Conservation (phyloP, 768 basidiomycete genomes). For the Podaxis mareebaensis region DNA sequence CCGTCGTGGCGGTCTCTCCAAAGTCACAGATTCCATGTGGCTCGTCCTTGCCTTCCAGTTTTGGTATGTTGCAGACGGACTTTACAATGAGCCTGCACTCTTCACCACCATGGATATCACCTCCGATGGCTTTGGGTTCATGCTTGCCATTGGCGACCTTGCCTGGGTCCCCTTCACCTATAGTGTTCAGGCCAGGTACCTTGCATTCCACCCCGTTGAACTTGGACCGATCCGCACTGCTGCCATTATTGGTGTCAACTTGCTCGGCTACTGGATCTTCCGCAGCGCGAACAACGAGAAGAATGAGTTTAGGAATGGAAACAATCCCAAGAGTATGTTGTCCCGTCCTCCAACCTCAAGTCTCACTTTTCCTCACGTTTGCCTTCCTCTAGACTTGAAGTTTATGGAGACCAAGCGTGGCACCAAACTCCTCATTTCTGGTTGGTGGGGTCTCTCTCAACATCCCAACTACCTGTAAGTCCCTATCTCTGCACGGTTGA, state of each 20-base stretch:
- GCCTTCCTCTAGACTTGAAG: slow-evolving; percentile 55
- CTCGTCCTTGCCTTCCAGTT: slow-evolving; percentile 84
- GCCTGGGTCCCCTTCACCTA: slow-evolving; percentile 95
- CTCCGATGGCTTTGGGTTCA: slow-evolving; percentile 97
- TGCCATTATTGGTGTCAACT: slow-evolving; percentile 63
- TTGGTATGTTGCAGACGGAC: slow-evolving; percentile 82
- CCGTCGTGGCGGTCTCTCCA: slow-evolving; percentile 65
- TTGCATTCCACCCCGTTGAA: slow-evolving; percentile 85
- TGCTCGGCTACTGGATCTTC: slow-evolving; percentile 89
- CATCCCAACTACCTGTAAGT: slow-evolving; percentile 90
- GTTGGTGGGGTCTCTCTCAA: slow-evolving; percentile 95
- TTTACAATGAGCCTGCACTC: slow-evolving; percentile 93
- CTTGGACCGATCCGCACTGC: slow-evolving; percentile 62
- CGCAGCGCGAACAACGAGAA: slow-evolving; percentile 88
- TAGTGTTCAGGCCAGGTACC: slow-evolving; percentile 90
- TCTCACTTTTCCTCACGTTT: slow-evolving; percentile 3
- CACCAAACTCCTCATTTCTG: slow-evolving; percentile 87
- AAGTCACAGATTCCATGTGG: slow-evolving; percentile 89
- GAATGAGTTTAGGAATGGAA: slow-evolving; percentile 91
- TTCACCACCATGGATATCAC: slow-evolving; percentile 98
- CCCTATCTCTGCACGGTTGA: not conserved
- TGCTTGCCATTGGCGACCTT: slow-evolving; percentile 93
- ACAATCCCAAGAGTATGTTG: slow-evolving; percentile 85
- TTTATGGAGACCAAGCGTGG: slow-evolving; percentile 84
- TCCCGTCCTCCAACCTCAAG: slow-evolving; percentile 20